Base-by-base conservation (phyloP, 1,139 yeast species). In the Pichia sp. region DNA sequence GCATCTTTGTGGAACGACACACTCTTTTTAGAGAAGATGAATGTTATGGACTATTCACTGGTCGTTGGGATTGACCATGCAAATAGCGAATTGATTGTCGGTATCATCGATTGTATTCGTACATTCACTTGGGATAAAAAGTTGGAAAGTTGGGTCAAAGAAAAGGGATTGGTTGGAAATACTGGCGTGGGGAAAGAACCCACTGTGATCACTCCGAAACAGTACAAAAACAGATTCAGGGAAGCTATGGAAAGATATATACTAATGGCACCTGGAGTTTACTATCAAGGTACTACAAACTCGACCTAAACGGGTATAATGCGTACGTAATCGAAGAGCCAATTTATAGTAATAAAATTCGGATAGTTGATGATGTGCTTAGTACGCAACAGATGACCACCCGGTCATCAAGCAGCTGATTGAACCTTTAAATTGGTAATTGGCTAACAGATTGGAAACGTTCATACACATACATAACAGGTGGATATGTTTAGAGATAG, bases 121-220 rank as follows among this genome's bases (percentile, higher is more conserved):
- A 90, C 99, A 0, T 95, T 91, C 62, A 95, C 99, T 0, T 95
- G 99, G 99, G 99, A 95, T 65, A 95, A 95, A 68, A 93, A 91
- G 69, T 81, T 95, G 23, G 99, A 95, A 66, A 90, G 96, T 66
- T 95, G 99, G 99, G 99, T 95, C 41, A 95, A 95, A 66, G 99
- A 96, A 55, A 79, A 85, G 59, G 95, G 96, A 13, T 72, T 95
- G 44, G 96, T 90, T 47, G 89, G 89, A 3, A 89, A 91, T 2
- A 88, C 63, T 3, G 88, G 87, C 49, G 88, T 89, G 50, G 90
- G 91, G 1, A 90, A 87, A 62, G 96, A 89, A 60, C 99, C 99
- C 0, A 95, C 99, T 0, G 96, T 95, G 47, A 91, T 95, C 8
- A 91, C 99, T 0, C 99, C 99, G 1, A 82, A 90, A 62, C 98